A percentile compares a stretch with the other conserved stretches of the same genome.
These are phyloP conservation scores for Luffa acutangula DNA, from an alignment of 306 rosid genomes.

Conservation along the genomic window DNA sequence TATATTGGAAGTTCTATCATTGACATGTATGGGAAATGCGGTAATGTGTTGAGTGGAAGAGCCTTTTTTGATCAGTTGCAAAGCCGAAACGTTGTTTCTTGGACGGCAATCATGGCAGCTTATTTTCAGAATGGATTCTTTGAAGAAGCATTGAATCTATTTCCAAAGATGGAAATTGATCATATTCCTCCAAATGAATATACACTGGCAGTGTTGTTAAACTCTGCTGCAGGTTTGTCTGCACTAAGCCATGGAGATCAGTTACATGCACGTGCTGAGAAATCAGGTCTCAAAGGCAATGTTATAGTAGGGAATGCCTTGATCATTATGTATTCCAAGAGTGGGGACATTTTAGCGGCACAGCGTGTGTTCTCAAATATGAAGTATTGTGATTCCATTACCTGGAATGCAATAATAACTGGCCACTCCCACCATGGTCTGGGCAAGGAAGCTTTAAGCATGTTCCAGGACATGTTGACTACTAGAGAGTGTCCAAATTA, in stretches of 20 bases:
- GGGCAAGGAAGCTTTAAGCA: slow-evolving; percentile 9
- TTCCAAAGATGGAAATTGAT: slow-evolving; percentile 10
- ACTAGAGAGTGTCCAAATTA: slow-evolving; percentile 6
- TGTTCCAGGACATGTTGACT: slow-evolving; percentile 6
- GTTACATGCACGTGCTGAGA: slow-evolving; percentile 12
- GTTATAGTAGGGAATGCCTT: slow-evolving; percentile 13
- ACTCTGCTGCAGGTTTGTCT: slow-evolving; percentile 11
- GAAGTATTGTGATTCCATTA: neutral
- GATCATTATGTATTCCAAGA: slow-evolving; percentile 15
- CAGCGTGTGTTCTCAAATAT: neutral
- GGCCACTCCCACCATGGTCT: slow-evolving; percentile 14
- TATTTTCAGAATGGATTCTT: slow-evolving; percentile 14
- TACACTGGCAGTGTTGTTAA: slow-evolving; percentile 12
- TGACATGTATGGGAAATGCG: slow-evolving; percentile 17
- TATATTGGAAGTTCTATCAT: slow-evolving; percentile 12
- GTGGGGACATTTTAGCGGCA: slow-evolving; percentile 14
- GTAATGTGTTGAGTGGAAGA: slow-evolving; percentile 4
- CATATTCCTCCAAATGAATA: slow-evolving; percentile 12
- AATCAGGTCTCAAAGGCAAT: slow-evolving; percentile 11
- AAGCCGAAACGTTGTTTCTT: slow-evolving; percentile 10
- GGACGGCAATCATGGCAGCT: slow-evolving; percentile 11
- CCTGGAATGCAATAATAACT: slow-evolving; percentile 16
- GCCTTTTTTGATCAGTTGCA: slow-evolving; percentile 6
- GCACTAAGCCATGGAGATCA: slow-evolving; percentile 10
- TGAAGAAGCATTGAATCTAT: slow-evolving; percentile 15